phyloP scores from a whole-genome alignment of 2,329 filamentous ascomycete genomes.

The Pseudogymnoascus destructans region DNA sequence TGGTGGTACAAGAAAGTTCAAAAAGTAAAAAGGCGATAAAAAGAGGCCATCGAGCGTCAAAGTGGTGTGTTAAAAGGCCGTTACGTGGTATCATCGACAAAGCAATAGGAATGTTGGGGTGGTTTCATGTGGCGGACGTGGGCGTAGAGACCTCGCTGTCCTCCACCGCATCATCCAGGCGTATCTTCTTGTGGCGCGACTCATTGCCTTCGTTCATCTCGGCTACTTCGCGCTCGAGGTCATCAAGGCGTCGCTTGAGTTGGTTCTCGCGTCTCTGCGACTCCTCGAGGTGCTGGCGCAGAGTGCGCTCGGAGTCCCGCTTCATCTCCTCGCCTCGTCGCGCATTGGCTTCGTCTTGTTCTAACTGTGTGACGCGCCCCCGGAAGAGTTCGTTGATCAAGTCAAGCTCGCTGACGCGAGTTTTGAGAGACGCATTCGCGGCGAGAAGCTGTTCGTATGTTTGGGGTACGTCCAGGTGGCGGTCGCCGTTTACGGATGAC shows the following conservation, averaged over 20 bases:
- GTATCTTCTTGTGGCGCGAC: constrained; percentile 41
- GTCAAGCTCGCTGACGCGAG: constrained; percentile 86
- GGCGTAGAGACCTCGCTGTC: constrained; percentile 21
- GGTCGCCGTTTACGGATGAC: constrained; percentile 38
- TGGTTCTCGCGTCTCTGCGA: constrained; percentile 67
- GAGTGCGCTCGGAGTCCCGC: constrained; percentile 38
- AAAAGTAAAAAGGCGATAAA: not conserved
- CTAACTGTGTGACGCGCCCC: constrained; percentile 60
- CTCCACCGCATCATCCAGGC: constrained; percentile 34
- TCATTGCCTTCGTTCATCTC: constrained; percentile 33
- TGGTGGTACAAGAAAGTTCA: constrained; percentile 5
- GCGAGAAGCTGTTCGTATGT: constrained; percentile 69
- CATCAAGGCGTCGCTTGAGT: constrained; percentile 69
- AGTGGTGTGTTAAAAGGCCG: constrained; percentile 6
- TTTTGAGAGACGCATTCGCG: constrained; percentile 79
- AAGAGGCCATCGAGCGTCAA: constrained; percentile 6
- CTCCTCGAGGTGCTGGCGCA: constrained; percentile 58
- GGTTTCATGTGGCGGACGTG: constrained; percentile 9
- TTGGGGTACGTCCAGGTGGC: constrained; percentile 56
- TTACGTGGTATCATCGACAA: constrained; percentile 11
- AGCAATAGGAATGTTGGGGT: constrained; percentile 5
- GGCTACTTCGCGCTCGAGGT: constrained; percentile 47
- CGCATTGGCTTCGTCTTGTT: constrained; percentile 60
- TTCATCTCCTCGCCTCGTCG: constrained; percentile 46
- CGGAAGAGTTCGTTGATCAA: constrained; percentile 81